Percentiles rank a stretch among this genome's conserved stretches.
Conservation (phyloP, 2,329 filamentous ascomycete species). For the Colletotrichum caudatum region DNA sequence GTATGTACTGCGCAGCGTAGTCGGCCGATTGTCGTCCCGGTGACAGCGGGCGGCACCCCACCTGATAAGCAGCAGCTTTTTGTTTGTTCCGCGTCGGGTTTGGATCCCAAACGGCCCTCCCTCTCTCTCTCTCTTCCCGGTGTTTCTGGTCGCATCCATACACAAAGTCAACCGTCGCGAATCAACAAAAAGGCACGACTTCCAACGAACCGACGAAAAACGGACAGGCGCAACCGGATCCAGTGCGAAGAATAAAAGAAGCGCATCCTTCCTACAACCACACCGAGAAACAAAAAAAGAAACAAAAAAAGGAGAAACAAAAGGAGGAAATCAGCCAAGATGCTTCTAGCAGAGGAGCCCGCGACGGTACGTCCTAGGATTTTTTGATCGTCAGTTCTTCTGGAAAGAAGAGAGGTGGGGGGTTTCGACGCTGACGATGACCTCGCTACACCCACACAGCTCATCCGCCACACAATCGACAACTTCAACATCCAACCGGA, state of each 20-base stretch:
- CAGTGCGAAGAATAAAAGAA: background rate
- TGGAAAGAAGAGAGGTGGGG: background rate
- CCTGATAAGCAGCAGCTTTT: slow-evolving; percentile 26
- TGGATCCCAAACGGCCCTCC: no score
- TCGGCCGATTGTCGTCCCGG: slow-evolving; percentile 49
- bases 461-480: slow-evolving; percentile 89
- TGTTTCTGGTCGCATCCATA: slow-evolving; percentile 10
- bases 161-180: slow-evolving; percentile 6
- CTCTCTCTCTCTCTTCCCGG: background rate
- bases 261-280: background rate
- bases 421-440: background rate
- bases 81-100: slow-evolving; percentile 25
- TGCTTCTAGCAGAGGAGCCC: slow-evolving; percentile 95
- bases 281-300: no score
- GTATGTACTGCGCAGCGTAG: slow-evolving; percentile 4
- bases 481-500: slow-evolving; percentile 97
- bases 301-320: no score
- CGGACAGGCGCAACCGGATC: background rate
- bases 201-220: no score
- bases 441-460: slow-evolving; percentile 60
- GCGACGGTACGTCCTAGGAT: slow-evolving; percentile 72
- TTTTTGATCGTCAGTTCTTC: background rate
- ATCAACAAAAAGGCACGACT: background rate
- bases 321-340: slow-evolving; percentile 60
- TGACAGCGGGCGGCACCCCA: slow-evolving; percentile 43